phyloP scores from a whole-genome alignment of 1,284 basidiomycete species.

The Leccinum ponderosum region DNA sequence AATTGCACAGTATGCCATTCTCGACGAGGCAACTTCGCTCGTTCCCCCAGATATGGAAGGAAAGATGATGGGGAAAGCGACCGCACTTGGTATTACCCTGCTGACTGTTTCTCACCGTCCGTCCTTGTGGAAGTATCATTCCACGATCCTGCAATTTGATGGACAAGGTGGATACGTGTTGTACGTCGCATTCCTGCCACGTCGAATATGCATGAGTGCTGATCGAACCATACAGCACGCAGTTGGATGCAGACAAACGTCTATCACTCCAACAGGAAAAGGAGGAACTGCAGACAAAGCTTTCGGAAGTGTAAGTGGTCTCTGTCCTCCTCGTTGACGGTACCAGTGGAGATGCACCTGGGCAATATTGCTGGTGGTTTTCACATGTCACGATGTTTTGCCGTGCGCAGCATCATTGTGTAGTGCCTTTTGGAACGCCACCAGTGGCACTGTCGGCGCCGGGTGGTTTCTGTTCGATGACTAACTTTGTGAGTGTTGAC shows the following conservation, averaged over 20 bases:
- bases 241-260: slow-evolving; percentile 89
- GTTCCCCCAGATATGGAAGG: slow-evolving; percentile 94
- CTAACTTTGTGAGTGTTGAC: slow-evolving; percentile 5
- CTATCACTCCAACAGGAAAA: slow-evolving; percentile 94
- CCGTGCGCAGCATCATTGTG: neutral
- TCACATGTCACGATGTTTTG: neutral
- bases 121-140: slow-evolving; percentile 94
- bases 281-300: slow-evolving; percentile 75
- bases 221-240: slow-evolving; percentile 54
- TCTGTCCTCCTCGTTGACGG: neutral
- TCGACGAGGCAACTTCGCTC: slow-evolving; percentile 95
- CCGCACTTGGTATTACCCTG: slow-evolving; percentile 83
- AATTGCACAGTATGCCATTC: slow-evolving; percentile 79
- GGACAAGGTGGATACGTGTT: slow-evolving; percentile 85
- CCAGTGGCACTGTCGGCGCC: neutral
- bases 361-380: neutral
- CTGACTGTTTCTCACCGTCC: slow-evolving; percentile 92
- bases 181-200: slow-evolving; percentile 45
- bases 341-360: neutral
- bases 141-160: slow-evolving; percentile 88
- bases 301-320: slow-evolving; percentile 72
- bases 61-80: slow-evolving; percentile 95
- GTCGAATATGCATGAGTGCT: neutral
- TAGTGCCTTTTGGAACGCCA: neutral
- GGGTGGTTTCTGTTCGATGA: neutral